Percentiles rank a stretch among this genome's conserved stretches.
These are phyloP conservation scores for Pleurotus ostreatus DNA, from an alignment of 768 basidiomycete genomes.

Conservation along the genomic window DNA sequence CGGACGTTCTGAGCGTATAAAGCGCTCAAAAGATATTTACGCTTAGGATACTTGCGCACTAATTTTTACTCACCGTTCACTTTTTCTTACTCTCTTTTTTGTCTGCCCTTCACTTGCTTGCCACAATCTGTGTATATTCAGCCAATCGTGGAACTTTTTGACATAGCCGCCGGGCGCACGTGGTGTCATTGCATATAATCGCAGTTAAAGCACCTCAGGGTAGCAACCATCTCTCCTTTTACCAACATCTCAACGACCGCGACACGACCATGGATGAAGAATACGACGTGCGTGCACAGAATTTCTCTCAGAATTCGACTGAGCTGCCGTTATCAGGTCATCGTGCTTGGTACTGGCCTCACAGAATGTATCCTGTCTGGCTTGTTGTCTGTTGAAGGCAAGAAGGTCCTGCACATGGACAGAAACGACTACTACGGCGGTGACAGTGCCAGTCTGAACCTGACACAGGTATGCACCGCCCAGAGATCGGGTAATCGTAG, in stretches of 20 bases:
- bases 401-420: slow-evolving; percentile 99
- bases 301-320: slow-evolving; percentile 12
- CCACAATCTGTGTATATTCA: not conserved
- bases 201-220: slow-evolving; percentile 7
- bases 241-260: slow-evolving; percentile 10
- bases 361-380: slow-evolving; percentile 99
- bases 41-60: not conserved
- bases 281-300: slow-evolving; percentile 71
- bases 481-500: slow-evolving; percentile 10
- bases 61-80: not conserved
- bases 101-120: not conserved
- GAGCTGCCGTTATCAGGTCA: slow-evolving; percentile 46
- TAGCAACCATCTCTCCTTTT: slow-evolving; percentile 14
- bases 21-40: not conserved
- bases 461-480: slow-evolving; percentile 73
- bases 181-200: slow-evolving; percentile 10
- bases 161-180: slow-evolving; percentile 7
- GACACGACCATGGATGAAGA: slow-evolving; percentile 88
- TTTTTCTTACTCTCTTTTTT: not conserved
- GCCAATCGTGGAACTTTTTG: slow-evolving; percentile 2
- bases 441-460: slow-evolving; percentile 93
- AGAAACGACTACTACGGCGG: slow-evolving; percentile 99
- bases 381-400: slow-evolving; percentile 96
- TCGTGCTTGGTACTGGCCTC: slow-evolving; percentile 93
- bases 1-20: slow-evolving; percentile 1